Conservation (phyloP, 176 grass and related monocot genomes). For the Themeda triandra region DNA sequence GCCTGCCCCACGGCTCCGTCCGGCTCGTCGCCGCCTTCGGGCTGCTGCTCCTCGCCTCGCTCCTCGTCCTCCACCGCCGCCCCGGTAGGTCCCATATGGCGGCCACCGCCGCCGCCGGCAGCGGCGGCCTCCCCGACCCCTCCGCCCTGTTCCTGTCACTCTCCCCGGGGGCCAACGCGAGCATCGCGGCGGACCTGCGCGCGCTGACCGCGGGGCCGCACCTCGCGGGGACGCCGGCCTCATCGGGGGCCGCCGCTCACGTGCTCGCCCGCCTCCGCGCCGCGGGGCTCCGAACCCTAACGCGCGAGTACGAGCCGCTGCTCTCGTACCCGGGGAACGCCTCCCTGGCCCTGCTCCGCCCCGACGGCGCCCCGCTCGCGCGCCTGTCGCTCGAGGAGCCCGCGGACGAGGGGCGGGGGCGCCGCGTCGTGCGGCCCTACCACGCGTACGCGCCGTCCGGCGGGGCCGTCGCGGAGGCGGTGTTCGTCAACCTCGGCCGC, state of each 20-base stretch:
- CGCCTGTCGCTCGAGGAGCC: slow-evolving; percentile 59
- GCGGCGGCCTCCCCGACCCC: neutral
- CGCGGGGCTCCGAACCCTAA: slow-evolving; percentile 46
- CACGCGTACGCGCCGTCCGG: slow-evolving; percentile 87
- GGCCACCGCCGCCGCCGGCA: no score
- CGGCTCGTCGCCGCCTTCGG: slow-evolving; percentile 24
- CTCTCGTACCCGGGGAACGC: slow-evolving; percentile 72
- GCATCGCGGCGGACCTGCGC: slow-evolving; percentile 61
- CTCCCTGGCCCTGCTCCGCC: slow-evolving; percentile 62
- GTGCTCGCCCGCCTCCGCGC: slow-evolving; percentile 45
- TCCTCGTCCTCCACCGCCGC: slow-evolving; percentile 17
- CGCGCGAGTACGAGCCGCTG: slow-evolving; percentile 56
- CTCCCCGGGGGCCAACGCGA: slow-evolving; percentile 61
- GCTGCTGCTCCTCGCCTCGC: slow-evolving; percentile 33
- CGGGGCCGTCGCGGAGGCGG: slow-evolving; percentile 45
- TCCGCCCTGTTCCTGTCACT: slow-evolving; percentile 52
- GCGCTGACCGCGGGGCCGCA: slow-evolving; percentile 71
- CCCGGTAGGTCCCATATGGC: neutral
- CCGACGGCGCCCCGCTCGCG: slow-evolving; percentile 37
- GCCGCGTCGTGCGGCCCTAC: slow-evolving; percentile 55
- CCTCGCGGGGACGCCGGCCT: slow-evolving; percentile 60
- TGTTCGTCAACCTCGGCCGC: slow-evolving; percentile 82
- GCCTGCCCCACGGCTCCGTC: neutral
- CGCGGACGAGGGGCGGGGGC: slow-evolving; percentile 26
- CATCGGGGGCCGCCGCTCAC: slow-evolving; percentile 21